Evolutionary conservation across 106 monocot genomes (phyloP).

Genomic region (Dioscorea zingiberensis): DNA sequence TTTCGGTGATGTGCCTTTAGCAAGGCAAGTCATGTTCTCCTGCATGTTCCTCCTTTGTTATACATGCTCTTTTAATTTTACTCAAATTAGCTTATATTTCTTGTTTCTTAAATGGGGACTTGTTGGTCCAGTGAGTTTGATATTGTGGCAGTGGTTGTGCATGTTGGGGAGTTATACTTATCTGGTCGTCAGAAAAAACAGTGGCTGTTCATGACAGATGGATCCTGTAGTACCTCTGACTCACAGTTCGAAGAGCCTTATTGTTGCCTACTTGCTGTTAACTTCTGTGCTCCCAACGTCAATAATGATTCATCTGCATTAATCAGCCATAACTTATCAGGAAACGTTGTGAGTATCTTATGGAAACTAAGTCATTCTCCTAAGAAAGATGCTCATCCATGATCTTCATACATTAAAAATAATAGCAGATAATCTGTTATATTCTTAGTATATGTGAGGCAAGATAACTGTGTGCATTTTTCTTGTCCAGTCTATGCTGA

Average conservation of each 20-base stretch:
- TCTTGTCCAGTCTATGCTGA: too few relatives aligned
- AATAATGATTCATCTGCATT: constrained; percentile 42
- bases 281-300: constrained; percentile 35
- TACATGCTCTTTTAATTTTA: constrained; percentile 1
- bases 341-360: constrained; percentile 38
- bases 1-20: constrained; percentile 68
- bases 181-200: constrained; percentile 68
- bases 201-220: constrained; percentile 87
- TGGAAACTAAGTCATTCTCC: not conserved
- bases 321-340: constrained; percentile 45
- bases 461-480: too few relatives aligned
- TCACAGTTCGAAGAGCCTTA: constrained; percentile 19
- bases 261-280: constrained; percentile 65
- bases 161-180: constrained; percentile 74
- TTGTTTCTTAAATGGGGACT: too few relatives aligned
- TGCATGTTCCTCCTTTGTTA: not conserved
- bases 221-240: constrained; percentile 35
- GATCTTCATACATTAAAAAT: not conserved
- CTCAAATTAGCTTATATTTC: not conserved
- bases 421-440: too few relatives aligned
- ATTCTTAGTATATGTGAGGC: too few relatives aligned
- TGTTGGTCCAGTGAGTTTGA: constrained; percentile 81
- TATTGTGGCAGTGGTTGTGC: constrained; percentile 60
- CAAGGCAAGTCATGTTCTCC: constrained; percentile 35
- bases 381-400: not conserved